phyloP scores from a whole-genome alignment of 1,139 yeast genomes.

The Candida sp. region DNA sequence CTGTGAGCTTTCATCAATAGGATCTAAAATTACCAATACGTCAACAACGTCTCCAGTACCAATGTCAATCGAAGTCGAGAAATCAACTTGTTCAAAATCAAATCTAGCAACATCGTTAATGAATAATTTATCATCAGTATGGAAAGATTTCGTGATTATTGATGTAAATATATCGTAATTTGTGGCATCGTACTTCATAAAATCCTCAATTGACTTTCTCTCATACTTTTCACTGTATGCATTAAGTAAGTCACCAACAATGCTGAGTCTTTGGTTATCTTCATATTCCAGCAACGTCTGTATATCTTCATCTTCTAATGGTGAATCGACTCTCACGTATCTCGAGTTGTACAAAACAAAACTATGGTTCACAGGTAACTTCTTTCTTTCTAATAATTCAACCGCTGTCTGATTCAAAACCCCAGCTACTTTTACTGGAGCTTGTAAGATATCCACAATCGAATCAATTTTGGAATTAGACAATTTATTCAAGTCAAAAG shows the following conservation, averaged over 20 bases:
- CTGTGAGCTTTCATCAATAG: slow-evolving; percentile 68
- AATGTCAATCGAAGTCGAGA: slow-evolving; percentile 28
- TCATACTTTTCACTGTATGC: slow-evolving; percentile 29
- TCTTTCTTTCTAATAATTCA: slow-evolving; percentile 15
- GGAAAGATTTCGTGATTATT: slow-evolving; percentile 43
- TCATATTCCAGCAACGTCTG: slow-evolving; percentile 33
- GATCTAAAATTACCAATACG: slow-evolving; percentile 64
- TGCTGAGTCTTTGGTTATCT: slow-evolving; percentile 26
- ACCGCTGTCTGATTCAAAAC: neutral
- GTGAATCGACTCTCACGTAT: slow-evolving; percentile 28
- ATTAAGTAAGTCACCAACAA: slow-evolving; percentile 24
- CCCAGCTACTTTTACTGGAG: neutral
- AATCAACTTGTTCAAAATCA: slow-evolving; percentile 37
- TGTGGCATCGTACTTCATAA: slow-evolving; percentile 23
- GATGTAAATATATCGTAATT: slow-evolving; percentile 49
- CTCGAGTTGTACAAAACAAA: slow-evolving; percentile 41
- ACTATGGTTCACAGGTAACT: slow-evolving; percentile 32
- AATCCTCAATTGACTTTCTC: slow-evolving; percentile 16
- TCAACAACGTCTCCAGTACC: slow-evolving; percentile 36
- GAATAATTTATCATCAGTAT: slow-evolving; percentile 32
- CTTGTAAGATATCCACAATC: slow-evolving; percentile 7
- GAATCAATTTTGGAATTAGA: slow-evolving; percentile 13
- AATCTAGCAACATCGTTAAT: slow-evolving; percentile 39
- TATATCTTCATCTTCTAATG: slow-evolving; percentile 19
- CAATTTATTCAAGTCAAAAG: slow-evolving; percentile 10